Conservation (phyloP, 2,329 filamentous ascomycete genomes). For the Tolypocladium ophioglossoides region DNA sequence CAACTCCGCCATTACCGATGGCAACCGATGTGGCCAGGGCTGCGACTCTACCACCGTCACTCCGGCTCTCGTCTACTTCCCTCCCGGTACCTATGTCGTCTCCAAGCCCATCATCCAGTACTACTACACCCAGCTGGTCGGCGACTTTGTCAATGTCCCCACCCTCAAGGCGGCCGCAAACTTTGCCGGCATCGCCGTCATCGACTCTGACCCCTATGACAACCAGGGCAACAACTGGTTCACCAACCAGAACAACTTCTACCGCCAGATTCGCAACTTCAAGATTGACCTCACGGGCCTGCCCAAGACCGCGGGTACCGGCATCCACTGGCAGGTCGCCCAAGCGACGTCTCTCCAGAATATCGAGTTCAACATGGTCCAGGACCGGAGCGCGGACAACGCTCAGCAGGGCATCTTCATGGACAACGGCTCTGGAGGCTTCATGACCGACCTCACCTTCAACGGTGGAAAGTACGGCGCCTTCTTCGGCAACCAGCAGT, state of each 20-base stretch:
- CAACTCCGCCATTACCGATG: constrained; percentile 70
- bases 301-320: constrained; percentile 49
- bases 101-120: constrained; percentile 69
- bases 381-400: constrained; percentile 53
- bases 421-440: constrained; percentile 76
- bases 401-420: constrained; percentile 71
- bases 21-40: constrained; percentile 65
- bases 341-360: constrained; percentile 74
- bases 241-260: constrained; percentile 77
- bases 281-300: constrained; percentile 63
- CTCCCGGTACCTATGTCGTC: constrained; percentile 75
- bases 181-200: constrained; percentile 78
- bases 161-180: constrained; percentile 61
- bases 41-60: constrained; percentile 79
- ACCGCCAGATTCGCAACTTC: constrained; percentile 73
- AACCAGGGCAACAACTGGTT: constrained; percentile 60
- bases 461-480: constrained; percentile 70
- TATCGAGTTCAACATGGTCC: constrained; percentile 69
- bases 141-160: constrained; percentile 63
- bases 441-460: constrained; percentile 75
- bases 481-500: constrained; percentile 80
- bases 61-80: constrained; percentile 87
- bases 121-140: constrained; percentile 91
- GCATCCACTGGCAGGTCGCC: constrained; percentile 80
- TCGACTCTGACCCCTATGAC: constrained; percentile 81